Conservation (phyloP, 208 protist genomes). For the Leptomonas seymouri region DNA sequence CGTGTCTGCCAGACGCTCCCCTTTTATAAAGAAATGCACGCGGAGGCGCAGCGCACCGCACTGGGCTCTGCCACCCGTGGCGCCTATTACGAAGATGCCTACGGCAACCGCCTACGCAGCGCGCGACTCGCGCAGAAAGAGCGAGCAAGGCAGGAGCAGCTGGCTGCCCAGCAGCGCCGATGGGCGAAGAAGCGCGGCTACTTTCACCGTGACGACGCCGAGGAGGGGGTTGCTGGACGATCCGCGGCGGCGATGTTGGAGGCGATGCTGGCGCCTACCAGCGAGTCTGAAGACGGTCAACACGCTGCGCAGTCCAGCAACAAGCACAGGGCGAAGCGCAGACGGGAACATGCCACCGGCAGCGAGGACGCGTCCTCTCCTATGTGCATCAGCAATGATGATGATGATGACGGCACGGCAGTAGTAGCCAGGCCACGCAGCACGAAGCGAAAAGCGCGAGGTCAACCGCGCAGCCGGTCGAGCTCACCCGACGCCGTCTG, state of each 20-base stretch:
- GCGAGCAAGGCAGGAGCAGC: slow-evolving; percentile 38
- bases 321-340: neutral
- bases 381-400: neutral
- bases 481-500: neutral
- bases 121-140: slow-evolving; percentile 72
- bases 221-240: slow-evolving; percentile 4
- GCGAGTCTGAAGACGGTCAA: neutral
- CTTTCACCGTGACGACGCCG: slow-evolving; percentile 47
- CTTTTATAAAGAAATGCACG: slow-evolving; percentile 51
- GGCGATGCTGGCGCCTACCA: slow-evolving; percentile 16
- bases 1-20: slow-evolving; percentile 36
- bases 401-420: neutral
- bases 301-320: neutral
- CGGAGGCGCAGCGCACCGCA: slow-evolving; percentile 34
- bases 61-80: slow-evolving; percentile 36
- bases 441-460: neutral
- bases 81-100: slow-evolving; percentile 59
- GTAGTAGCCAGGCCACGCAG: neutral
- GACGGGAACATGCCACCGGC: neutral
- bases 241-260: slow-evolving; percentile 30
- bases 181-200: slow-evolving; percentile 63
- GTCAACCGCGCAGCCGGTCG: neutral
- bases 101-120: slow-evolving; percentile 79
- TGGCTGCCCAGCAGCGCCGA: slow-evolving; percentile 38
- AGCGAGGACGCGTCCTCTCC: slow-evolving; percentile 7